These are phyloP conservation scores for Mimosa pudica DNA, from an alignment of 306 rosid genomes.

Conservation along the genomic window DNA sequence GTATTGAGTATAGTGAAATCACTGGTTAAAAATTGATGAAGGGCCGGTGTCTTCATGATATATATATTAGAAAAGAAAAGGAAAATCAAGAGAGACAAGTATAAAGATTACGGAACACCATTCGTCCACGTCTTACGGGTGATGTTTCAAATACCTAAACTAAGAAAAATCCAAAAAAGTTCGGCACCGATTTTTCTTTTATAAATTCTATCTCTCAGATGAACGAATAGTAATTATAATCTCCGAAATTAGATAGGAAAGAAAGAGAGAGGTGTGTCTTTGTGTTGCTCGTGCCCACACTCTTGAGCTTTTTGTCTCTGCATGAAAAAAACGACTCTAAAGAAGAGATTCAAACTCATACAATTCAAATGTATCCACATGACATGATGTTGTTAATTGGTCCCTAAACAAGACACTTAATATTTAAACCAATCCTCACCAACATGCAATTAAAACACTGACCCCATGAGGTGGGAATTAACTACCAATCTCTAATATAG, in stretches of 20 bases:
- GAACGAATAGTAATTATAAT: background rate
- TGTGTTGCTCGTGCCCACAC: background rate
- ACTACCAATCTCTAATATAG: background rate
- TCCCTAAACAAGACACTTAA: background rate
- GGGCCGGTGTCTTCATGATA: background rate
- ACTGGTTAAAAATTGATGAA: background rate
- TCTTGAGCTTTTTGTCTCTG: background rate
- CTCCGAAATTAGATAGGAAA: background rate
- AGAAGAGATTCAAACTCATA: background rate
- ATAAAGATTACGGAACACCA: background rate
- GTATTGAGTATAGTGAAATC: background rate
- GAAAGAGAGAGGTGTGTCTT: background rate
- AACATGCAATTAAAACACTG: background rate
- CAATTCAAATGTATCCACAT: background rate
- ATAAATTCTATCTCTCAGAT: background rate
- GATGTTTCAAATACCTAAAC: background rate
- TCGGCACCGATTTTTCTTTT: conserved; percentile 18
- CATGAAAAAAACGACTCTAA: background rate
- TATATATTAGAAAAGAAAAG: background rate
- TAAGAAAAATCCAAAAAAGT: background rate
- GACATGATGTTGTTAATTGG: background rate
- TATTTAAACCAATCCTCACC: background rate
- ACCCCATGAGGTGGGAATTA: background rate
- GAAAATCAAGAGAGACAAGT: background rate
- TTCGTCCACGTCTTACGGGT: background rate